These are phyloP conservation scores for Talaromyces adpressus DNA, from an alignment of 495 filamentous ascomycete genomes.

Conservation along the genomic window DNA sequence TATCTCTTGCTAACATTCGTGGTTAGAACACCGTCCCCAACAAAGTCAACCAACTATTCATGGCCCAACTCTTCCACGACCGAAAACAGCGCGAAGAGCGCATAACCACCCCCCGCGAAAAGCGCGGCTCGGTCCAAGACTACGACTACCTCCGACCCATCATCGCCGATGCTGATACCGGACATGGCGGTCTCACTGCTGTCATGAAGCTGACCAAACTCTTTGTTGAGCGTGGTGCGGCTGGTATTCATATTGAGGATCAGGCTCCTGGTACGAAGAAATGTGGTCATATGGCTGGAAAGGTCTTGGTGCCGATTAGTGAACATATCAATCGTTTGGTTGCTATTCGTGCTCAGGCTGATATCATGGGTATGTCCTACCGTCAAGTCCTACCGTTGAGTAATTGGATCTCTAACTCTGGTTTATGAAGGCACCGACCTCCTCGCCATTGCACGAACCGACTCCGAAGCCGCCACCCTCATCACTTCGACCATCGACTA, in stretches of 20 bases:
- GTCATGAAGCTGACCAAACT: conserved; percentile 99
- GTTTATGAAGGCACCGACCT: no score
- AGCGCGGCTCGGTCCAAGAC: conserved; percentile 70
- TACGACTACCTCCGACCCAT: conserved; percentile 94
- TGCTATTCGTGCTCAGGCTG: conserved; percentile 92
- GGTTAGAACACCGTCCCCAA: conserved; percentile 84
- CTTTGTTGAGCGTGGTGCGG: conserved; percentile 94
- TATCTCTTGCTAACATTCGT: not conserved
- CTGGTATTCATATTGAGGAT: conserved; percentile 97
- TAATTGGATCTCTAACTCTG: no score
- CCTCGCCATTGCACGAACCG: conserved; percentile 84
- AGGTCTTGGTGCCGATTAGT: conserved; percentile 93
- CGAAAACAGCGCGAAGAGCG: conserved; percentile 97
- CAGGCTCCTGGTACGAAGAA: conserved; percentile 99
- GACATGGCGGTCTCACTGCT: conserved; percentile 92
- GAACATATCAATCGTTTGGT: conserved; percentile 98
- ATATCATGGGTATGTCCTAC: conserved; percentile 99
- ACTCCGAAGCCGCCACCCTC: conserved; percentile 95
- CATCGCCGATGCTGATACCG: conserved; percentile 95
- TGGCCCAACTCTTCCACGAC: conserved; percentile 98
- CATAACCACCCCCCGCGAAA: conserved; percentile 63
- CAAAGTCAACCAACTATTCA: conserved; percentile 94
- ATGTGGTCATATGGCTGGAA: conserved; percentile 99
- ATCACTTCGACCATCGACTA: conserved; percentile 95
- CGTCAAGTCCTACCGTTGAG: no score